Evolutionary conservation across 2,329 filamentous ascomycete genomes (phyloP).

Genomic region (Pestalotiopsis sp.): DNA sequence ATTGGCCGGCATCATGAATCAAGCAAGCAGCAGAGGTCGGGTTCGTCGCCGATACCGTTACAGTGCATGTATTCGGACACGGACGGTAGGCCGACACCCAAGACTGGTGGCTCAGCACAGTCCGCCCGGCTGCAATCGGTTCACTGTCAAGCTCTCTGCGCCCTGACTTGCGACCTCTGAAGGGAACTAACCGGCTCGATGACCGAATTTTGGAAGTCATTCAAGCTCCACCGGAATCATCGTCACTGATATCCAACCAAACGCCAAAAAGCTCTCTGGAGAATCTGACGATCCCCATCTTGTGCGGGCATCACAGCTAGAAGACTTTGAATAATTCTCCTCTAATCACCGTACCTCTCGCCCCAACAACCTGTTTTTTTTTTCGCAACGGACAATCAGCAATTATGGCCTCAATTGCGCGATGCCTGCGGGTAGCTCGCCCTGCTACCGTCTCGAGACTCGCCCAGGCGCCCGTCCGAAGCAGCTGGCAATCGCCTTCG

Average conservation of each 20-base stretch:
- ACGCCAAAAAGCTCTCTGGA: background rate
- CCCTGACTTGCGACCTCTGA: background rate
- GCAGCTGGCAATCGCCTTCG: slow-evolving; percentile 39
- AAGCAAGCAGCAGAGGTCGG: background rate
- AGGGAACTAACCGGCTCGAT: slow-evolving; percentile 1
- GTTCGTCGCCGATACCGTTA: background rate
- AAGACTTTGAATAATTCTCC: background rate
- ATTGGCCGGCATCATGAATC: background rate
- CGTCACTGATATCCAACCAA: background rate
- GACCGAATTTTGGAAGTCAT: slow-evolving; percentile 10
- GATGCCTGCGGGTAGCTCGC: slow-evolving; percentile 53
- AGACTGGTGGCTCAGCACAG: background rate
- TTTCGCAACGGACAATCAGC: background rate
- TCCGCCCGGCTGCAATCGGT: background rate
- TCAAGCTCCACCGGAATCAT: slow-evolving; percentile 7
- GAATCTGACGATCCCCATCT: background rate
- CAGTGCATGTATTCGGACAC: background rate
- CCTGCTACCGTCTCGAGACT: slow-evolving; percentile 46
- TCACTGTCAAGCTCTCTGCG: background rate
- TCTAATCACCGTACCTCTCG: background rate
- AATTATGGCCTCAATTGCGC: slow-evolving; percentile 54
- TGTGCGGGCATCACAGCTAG: background rate
- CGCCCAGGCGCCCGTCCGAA: slow-evolving; percentile 34
- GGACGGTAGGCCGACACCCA: background rate
- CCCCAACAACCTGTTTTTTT: background rate